Evolutionary conservation across 202 grass and related monocot genomes (phyloP).

Genomic region (Panicum hallii): DNA sequence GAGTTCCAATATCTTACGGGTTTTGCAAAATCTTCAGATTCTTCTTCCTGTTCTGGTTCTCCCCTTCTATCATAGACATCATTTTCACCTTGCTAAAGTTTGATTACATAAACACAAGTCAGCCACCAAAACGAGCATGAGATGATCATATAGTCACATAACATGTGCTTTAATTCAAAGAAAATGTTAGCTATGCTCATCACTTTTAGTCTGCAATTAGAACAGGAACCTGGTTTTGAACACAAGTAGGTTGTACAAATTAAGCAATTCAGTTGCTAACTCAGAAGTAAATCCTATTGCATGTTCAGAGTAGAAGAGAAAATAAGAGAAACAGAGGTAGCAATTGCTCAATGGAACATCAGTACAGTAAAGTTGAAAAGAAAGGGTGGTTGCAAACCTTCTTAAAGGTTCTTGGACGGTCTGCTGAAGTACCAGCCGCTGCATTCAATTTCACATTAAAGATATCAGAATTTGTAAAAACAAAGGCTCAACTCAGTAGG

Average conservation of each 20-base stretch:
- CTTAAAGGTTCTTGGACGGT: constrained; percentile 70
- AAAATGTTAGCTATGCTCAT: not conserved
- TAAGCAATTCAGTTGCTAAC: not conserved
- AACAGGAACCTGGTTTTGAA: not conserved
- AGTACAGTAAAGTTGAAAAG: not conserved
- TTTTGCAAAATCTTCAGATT: constrained; percentile 61
- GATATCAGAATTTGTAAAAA: not conserved
- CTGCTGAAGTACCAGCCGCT: constrained; percentile 75
- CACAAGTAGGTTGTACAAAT: not conserved
- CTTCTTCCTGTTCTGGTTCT: constrained; percentile 59
- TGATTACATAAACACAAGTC: constrained; percentile 30
- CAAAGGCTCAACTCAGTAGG: not conserved
- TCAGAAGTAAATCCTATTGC: not conserved
- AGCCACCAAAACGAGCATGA: constrained; percentile 30
- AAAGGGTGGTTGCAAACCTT: constrained; percentile 48
- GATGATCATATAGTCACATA: not conserved
- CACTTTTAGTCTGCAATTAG: not conserved
- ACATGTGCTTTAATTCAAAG: not conserved
- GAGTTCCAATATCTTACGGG: constrained; percentile 43
- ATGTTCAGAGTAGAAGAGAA: not conserved
- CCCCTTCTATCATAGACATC: constrained; percentile 55
- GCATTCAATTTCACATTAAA: constrained; percentile 50
- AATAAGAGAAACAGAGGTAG: not conserved
- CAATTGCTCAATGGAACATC: not conserved
- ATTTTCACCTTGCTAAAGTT: constrained; percentile 54